phyloP scores from a whole-genome alignment of 108 stramenopile genomes.

The Licmophora abbreviata region DNA sequence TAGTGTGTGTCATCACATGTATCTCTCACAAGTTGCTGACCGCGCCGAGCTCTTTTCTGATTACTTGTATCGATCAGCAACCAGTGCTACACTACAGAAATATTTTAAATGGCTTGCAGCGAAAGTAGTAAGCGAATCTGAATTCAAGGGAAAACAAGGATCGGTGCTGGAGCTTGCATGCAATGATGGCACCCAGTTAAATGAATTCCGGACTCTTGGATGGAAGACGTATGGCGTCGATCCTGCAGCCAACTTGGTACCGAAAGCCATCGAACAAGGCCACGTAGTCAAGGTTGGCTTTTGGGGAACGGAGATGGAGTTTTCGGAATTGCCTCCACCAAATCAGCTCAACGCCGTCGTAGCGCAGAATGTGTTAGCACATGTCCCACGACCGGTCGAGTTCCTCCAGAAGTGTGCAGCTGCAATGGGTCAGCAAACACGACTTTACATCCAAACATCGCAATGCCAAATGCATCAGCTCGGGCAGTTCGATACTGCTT shows the following conservation, averaged over 20 bases:
- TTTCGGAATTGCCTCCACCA: too few relatives aligned
- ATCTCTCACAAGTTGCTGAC: background rate
- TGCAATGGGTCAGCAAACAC: background rate
- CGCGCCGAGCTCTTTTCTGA: background rate
- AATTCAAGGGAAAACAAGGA: background rate
- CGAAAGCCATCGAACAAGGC: background rate
- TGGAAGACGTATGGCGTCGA: background rate
- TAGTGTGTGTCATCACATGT: background rate
- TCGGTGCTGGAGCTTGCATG: background rate
- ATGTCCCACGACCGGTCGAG: background rate
- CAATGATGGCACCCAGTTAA: background rate
- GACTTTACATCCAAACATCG: background rate
- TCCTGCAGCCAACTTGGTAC: background rate
- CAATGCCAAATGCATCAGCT: background rate
- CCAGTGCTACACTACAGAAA: background rate
- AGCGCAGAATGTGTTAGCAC: background rate
- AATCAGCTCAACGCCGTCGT: background rate
- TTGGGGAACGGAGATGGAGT: too few relatives aligned
- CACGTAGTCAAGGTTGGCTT: background rate
- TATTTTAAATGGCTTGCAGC: background rate
- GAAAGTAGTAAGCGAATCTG: background rate
- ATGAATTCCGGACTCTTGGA: background rate
- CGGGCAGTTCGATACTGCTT: background rate
- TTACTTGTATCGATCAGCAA: background rate
- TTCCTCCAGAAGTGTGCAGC: background rate